Percentiles rank a stretch among this genome's conserved stretches.
Conservation (phyloP, 2,329 filamentous ascomycete species). For the Fusarium drepaniforme region DNA sequence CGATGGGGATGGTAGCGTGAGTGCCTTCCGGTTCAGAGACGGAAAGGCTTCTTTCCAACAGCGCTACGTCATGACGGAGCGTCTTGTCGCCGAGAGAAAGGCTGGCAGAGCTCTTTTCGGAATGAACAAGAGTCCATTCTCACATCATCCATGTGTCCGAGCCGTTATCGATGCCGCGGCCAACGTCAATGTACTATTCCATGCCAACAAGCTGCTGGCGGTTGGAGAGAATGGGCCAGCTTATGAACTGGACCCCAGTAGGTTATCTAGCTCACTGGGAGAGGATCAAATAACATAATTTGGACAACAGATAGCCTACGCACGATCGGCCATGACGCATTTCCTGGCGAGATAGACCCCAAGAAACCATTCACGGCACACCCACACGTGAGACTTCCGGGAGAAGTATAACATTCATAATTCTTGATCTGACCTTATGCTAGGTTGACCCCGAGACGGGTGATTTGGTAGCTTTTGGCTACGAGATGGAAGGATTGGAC, state of each 20-base stretch:
- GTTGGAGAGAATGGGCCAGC: neutral
- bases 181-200: slow-evolving; percentile 3
- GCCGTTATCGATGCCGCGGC: neutral
- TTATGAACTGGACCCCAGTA: slow-evolving; percentile 1
- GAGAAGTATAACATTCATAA: too few species aligned
- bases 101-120: slow-evolving; percentile 2
- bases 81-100: neutral
- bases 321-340: neutral
- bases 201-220: neutral
- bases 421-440: neutral
- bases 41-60: slow-evolving; percentile 4
- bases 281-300: neutral
- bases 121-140: slow-evolving; percentile 1
- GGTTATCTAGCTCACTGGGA: neutral
- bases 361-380: neutral
- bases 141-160: slow-evolving; percentile 7
- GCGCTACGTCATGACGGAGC: slow-evolving; percentile 5
- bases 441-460: neutral
- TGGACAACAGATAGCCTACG: neutral
- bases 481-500: neutral
- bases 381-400: neutral
- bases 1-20: slow-evolving; percentile 2
- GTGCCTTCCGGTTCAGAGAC: slow-evolving; percentile 4
- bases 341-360: neutral
- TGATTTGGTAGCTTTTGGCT: neutral